These are phyloP conservation scores for Termitomyces sp. DNA, from an alignment of 768 basidiomycete genomes.

Conservation along the genomic window DNA sequence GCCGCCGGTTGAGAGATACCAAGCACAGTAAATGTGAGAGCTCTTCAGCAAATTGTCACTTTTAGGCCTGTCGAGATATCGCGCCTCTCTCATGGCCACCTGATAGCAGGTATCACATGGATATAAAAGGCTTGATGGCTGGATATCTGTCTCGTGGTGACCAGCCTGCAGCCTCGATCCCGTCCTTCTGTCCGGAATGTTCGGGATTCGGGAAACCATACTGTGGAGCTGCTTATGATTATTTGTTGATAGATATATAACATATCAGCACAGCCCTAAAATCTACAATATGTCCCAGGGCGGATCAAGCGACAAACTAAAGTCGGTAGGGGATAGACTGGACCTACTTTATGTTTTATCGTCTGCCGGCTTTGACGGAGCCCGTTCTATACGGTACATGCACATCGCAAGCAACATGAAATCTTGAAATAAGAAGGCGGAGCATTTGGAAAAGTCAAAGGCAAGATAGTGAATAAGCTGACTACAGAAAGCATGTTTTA, in stretches of 20 bases:
- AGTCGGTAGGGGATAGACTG: background rate
- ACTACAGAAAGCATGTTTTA: background rate
- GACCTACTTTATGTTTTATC: background rate
- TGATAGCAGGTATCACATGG: background rate
- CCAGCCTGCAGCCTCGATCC: background rate
- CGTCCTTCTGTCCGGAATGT: conserved; percentile 4
- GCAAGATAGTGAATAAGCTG: background rate
- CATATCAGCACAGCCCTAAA: background rate
- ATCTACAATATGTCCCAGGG: background rate
- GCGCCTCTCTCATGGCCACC: background rate
- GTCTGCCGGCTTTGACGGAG: conserved; percentile 5
- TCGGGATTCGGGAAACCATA: conserved; percentile 2
- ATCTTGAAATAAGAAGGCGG: background rate
- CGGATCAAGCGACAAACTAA: too few species aligned
- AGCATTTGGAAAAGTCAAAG: background rate
- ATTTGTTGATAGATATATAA: background rate
- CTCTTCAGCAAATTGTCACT: background rate
- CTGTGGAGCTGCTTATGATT: background rate
- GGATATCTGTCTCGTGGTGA: conserved; percentile 1
- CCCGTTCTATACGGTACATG: background rate
- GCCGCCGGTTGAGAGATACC: conserved; percentile 10
- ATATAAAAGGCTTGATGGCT: conserved; percentile 2
- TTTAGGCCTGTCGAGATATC: background rate
- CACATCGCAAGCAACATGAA: background rate
- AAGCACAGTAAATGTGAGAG: background rate